These are phyloP conservation scores for Leccinum fallax DNA, from an alignment of 1,284 basidiomycete species.

Conservation along the genomic window DNA sequence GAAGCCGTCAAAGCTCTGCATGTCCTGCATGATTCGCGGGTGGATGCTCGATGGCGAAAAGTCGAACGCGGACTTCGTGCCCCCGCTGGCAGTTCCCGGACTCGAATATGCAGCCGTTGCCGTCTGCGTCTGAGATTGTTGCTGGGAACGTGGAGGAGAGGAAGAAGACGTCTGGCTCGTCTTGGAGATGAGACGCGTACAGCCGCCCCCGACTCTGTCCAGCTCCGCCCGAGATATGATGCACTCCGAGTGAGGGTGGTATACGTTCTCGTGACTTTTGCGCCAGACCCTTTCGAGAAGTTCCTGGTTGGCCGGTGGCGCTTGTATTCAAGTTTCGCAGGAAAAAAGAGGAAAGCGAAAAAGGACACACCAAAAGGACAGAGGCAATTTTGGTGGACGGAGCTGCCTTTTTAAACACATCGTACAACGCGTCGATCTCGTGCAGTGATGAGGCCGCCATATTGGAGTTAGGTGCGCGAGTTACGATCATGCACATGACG, in stretches of 20 bases:
- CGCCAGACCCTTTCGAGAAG: conserved; percentile 51
- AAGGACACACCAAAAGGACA: conserved; percentile 48
- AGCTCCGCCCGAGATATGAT: conserved; percentile 50
- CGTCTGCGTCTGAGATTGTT: conserved; percentile 6
- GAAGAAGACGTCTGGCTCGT: conserved; percentile 13
- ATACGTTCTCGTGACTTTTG: conserved; percentile 53
- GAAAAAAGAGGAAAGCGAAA: background rate
- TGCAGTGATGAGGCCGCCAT: conserved; percentile 55
- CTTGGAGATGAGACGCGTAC: conserved; percentile 50
- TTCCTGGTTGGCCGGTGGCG: conserved; percentile 37
- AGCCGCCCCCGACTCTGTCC: conserved; percentile 60
- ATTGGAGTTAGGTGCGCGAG: conserved; percentile 57
- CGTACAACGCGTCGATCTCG: conserved; percentile 55
- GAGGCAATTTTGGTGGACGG: conserved; percentile 49
- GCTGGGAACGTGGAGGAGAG: conserved; percentile 3
- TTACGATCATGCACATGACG: conserved; percentile 66
- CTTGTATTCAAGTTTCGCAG: background rate
- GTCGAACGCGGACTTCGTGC: conserved; percentile 7
- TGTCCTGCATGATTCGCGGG: conserved; percentile 46
- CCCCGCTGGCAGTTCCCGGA: background rate
- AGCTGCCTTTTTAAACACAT: conserved; percentile 55
- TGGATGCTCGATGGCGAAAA: conserved; percentile 34
- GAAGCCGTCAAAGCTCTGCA: conserved; percentile 45
- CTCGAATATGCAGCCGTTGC: conserved; percentile 1
- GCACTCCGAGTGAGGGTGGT: conserved; percentile 36